Conservation (phyloP, 2,329 filamentous ascomycete genomes). For the Fusarium armeniacum region DNA sequence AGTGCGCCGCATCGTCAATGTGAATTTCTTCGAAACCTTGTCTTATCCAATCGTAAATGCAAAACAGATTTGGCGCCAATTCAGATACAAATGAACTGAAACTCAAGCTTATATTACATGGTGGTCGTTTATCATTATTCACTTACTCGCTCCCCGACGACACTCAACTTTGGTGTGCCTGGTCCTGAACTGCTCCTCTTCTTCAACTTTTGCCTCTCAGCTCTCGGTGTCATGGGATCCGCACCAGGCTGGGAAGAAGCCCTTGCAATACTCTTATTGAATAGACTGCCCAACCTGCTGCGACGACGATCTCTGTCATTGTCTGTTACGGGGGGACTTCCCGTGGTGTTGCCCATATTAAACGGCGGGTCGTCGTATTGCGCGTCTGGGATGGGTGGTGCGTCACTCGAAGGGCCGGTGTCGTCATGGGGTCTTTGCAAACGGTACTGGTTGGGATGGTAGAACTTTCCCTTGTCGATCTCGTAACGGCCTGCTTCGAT, state of each 20-base stretch:
- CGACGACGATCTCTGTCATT: constrained; percentile 27
- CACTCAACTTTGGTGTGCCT: constrained; percentile 23
- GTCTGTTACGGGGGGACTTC: constrained; percentile 19
- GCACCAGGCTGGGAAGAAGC: constrained; percentile 7
- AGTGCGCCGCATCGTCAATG: background rate
- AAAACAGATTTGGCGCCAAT: background rate
- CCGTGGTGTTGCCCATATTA: constrained; percentile 14
- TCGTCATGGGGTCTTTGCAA: constrained; percentile 18
- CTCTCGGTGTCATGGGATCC: constrained; percentile 4
- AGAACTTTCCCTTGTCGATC: constrained; percentile 44
- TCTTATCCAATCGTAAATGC: background rate
- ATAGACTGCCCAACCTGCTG: constrained; percentile 29
- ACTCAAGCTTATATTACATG: background rate
- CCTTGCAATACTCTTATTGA: constrained; percentile 27
- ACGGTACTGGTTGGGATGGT: constrained; percentile 38
- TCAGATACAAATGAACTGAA: background rate
- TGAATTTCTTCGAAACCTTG: background rate
- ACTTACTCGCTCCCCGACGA: constrained; percentile 38
- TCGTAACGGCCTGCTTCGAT: constrained; percentile 47
- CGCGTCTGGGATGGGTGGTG: constrained; percentile 4
- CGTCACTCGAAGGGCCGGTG: background rate
- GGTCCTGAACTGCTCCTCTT: constrained; percentile 44
- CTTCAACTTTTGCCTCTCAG: constrained; percentile 41
- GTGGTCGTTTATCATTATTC: background rate
- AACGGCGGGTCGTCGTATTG: constrained; percentile 13